Evolutionary conservation across 192 early-diverging fungal species (phyloP).

Genomic region (Coemansia sp.): DNA sequence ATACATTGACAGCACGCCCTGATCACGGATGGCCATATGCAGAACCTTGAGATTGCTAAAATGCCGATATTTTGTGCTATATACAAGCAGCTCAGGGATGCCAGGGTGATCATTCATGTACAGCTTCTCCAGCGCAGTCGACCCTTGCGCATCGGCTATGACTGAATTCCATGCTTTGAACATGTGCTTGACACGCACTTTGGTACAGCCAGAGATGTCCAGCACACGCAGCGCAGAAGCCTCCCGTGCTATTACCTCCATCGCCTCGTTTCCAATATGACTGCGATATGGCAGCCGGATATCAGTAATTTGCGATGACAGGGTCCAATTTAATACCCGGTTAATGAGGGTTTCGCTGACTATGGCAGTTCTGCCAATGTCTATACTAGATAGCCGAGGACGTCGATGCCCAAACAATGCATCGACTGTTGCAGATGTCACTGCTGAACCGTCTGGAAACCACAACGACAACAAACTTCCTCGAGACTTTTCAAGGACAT

Average conservation of each 20-base stretch:
- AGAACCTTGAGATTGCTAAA: constrained; percentile 30
- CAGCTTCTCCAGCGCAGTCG: constrained; percentile 28
- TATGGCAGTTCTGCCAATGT: constrained; percentile 6
- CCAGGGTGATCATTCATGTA: constrained; percentile 45
- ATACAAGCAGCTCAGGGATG: constrained; percentile 38
- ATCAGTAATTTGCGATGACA: constrained; percentile 12
- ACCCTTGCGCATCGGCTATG: constrained; percentile 19
- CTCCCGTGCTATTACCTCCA: constrained; percentile 17
- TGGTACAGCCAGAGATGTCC: constrained; percentile 46
- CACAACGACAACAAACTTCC: constrained; percentile 9
- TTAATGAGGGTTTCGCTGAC: neutral
- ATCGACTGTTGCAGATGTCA: constrained; percentile 8
- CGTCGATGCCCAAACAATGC: constrained; percentile 21
- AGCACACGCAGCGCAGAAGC: constrained; percentile 28
- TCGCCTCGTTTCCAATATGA: constrained; percentile 8
- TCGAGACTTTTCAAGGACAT: constrained; percentile 19
- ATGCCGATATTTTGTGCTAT: constrained; percentile 29
- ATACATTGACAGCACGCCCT: constrained; percentile 14
- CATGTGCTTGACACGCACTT: constrained; percentile 24
- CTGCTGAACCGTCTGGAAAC: constrained; percentile 13
- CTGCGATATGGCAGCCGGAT: constrained; percentile 29
- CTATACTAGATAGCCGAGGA: constrained; percentile 15
- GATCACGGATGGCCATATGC: constrained; percentile 35
- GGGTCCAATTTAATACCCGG: constrained; percentile 21
- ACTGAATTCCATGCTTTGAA: constrained; percentile 32